Evolutionary conservation across 163 green algal species (phyloP), one percentile per base, ranked within the genome.

Genomic region (Chlamydomonas reinhardtii): DNA sequence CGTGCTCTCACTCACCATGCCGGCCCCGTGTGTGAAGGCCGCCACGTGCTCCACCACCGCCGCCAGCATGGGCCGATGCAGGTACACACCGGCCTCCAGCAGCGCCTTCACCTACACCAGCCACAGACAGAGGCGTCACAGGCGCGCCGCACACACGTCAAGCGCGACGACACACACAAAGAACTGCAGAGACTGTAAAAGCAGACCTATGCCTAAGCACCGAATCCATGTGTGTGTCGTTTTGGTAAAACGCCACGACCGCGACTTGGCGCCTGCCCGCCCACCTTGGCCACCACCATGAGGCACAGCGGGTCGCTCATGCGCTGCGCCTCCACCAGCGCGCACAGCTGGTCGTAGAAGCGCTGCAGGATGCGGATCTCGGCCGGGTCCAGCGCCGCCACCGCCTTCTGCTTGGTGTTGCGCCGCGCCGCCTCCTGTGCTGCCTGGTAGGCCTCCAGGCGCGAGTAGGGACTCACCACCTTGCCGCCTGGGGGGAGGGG

Each of bases 311-410:
- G 90, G 83, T 95, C 92, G 56, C 83, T 91, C 82, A 95, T 90
- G 37, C 89, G 85, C 86, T 95, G 92, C 75, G 76, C 75, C 89
- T 94, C 90, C 74, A 95, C 92, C 75, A 95, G 84, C 37, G 84
- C 85, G 68, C 92, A 94, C 78, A 95, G 79, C 77, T 92, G 87
- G 85, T 92, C 88, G 83, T 94, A 95, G 79, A 95, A 95, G 79
- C 89, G 89, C 90, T 95, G 87, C 82, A 95, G 72, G 70, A 92
- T 87, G 25, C 78, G 76, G 66, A 93, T 84, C 88, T 93, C 87
- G 39, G 77, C 82, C 25, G 86, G 83, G 37, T 93, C 90, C 66
- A 87, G 68, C 4, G 85, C 74, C 65, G 78, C 54, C 34, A 88
- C 73, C 54, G 73, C 82, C 59, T 78, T 75, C 82, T 82, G 82